Base-by-base conservation (phyloP, 1,139 yeast species). In the Torulaspora pretoriensis region DNA sequence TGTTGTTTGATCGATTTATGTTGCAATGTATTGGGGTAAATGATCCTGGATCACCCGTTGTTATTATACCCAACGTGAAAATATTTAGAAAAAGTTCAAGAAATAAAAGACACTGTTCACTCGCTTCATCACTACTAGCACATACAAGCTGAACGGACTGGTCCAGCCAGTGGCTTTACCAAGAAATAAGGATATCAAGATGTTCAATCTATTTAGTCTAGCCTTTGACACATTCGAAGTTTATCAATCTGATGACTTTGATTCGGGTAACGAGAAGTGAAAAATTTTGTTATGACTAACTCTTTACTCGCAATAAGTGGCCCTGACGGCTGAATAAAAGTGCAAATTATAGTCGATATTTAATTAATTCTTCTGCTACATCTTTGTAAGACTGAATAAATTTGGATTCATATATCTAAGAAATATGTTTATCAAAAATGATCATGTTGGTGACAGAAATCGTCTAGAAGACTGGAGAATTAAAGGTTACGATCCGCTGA, bases 391-490 rank as follows among this genome's bases (percentile, higher is more conserved):
- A 26, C 10, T 12, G 4, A n/a, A 8, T 8, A n/a, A n/a, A n/a
- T 19, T 16, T 17, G 24, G 22, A 19, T 22, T 13, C 19, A 30
- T 12, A 16, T 19, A 17, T 4, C n/a, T 28, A 22, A 12, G 12
- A 4, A 35, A 51, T 65, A 87, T 87, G 96, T 88, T 86, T 77
- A 81, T 85, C 60, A 77, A 83, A 59, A 88, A 88, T 73, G 83
- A 81, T 34, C 76, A 86, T 68, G 75, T 81, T 49, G 96, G 96
- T 47, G 95, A 87, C 70, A 80, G 94, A 67, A 63, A 77, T 52
- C 78, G 92, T 56, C 68, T 85, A 62, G 96, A 88, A 69, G 96
- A 88, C 70, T 87, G 95, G 95, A 82, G 96, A 79, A 83, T 86
- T 62, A 74, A 81, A 51, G 98, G 98, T 38, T 92, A 90, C 77